Conservation (phyloP, 2,329 filamentous ascomycete species). For the Cladosporium sp. region DNA sequence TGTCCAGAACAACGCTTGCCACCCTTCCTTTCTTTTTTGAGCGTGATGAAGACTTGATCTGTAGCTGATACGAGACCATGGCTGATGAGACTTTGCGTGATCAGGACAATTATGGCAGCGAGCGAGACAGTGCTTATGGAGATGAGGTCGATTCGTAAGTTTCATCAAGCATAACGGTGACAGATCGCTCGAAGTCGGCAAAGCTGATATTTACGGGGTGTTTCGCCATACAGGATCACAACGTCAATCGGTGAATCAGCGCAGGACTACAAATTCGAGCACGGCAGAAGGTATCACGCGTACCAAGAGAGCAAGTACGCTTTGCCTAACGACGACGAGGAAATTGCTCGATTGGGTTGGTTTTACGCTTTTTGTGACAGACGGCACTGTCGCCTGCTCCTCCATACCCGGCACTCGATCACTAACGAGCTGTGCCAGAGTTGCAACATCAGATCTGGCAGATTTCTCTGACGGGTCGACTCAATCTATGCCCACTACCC, state of each 20-base stretch:
- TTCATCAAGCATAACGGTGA: no score
- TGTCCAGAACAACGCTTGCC: no score
- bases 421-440: neutral
- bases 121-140: neutral
- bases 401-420: no score
- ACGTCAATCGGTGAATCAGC: conserved; percentile 13
- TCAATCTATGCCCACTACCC: conserved; percentile 20
- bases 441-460: conserved; percentile 15
- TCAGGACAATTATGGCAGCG: neutral
- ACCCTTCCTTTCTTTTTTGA: no score
- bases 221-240: neutral
- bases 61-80: neutral
- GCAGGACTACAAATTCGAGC: conserved; percentile 23
- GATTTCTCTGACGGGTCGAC: conserved; percentile 11
- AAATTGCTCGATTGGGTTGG: conserved; percentile 15
- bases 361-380: neutral
- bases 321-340: conserved; percentile 22
- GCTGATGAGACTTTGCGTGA: neutral
- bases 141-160: neutral
- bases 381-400: no score
- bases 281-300: conserved; percentile 29
- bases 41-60: no score
- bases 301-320: conserved; percentile 23
- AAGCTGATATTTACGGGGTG: neutral
- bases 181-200: neutral